These are phyloP conservation scores for Lachnellula subtilissima DNA, from an alignment of 2,329 filamentous ascomycete species.

Conservation along the genomic window DNA sequence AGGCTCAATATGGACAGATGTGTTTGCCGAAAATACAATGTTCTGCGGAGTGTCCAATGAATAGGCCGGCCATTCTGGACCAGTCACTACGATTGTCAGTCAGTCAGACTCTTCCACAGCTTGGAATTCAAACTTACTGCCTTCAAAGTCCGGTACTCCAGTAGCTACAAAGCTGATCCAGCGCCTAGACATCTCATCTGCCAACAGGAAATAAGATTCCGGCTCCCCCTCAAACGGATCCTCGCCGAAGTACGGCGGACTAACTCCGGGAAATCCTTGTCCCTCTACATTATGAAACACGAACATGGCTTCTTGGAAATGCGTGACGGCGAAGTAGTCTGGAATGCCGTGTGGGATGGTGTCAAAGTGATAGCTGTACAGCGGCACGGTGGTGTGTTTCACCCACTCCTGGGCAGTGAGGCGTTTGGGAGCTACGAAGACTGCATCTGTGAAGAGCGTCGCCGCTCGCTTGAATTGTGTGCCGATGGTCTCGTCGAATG, in stretches of 20 bases:
- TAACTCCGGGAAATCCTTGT: not conserved
- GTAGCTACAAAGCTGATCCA: not conserved
- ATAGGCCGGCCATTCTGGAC: not conserved
- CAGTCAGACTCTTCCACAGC: not conserved
- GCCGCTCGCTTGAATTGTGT: conserved; percentile 16
- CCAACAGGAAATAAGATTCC: not conserved
- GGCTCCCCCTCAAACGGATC: not conserved
- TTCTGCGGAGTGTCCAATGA: conserved; percentile 35
- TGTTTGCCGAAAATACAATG: conserved; percentile 45
- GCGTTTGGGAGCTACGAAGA: not conserved
- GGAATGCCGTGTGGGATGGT: not conserved
- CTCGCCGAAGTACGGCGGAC: not conserved
- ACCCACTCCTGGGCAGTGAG: not conserved
- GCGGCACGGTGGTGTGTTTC: not conserved
- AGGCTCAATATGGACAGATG: conserved; percentile 36
- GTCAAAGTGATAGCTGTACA: not conserved
- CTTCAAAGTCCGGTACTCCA: not conserved
- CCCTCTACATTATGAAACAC: not conserved
- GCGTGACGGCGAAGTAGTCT: not conserved
- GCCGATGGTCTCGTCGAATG: conserved; percentile 18
- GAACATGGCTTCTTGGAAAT: not conserved
- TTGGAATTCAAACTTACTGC: not conserved
- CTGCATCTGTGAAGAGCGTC: conserved; percentile 9
- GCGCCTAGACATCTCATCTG: not conserved
- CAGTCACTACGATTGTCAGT: not conserved